Conservation (phyloP, 495 filamentous ascomycete species). For the Cairneyella variabilis region DNA sequence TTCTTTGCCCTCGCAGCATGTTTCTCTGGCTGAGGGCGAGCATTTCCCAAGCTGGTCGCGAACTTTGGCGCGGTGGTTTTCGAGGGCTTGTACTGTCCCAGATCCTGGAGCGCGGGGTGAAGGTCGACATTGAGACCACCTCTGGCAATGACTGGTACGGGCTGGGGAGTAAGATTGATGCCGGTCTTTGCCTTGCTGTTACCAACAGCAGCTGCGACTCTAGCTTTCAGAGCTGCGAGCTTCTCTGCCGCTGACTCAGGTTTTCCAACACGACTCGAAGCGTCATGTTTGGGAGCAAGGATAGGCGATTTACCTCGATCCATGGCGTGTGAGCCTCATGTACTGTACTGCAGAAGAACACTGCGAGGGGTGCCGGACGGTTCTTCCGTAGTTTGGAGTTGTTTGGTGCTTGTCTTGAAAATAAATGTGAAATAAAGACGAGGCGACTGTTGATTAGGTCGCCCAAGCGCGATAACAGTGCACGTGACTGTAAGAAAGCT, state of each 20-base stretch:
- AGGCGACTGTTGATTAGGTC: no score
- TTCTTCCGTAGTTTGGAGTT: no score
- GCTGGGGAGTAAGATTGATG: constrained; percentile 29
- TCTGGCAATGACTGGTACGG: constrained; percentile 29
- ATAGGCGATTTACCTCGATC: constrained; percentile 34
- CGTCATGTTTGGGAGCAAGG: constrained; percentile 50
- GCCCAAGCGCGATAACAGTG: no score
- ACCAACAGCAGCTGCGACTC: constrained; percentile 64
- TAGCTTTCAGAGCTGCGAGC: constrained; percentile 73
- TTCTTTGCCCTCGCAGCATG: constrained; percentile 50
- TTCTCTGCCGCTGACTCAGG: constrained; percentile 53
- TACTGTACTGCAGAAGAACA: no score
- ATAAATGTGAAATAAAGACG: no score
- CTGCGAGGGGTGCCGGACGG: no score
- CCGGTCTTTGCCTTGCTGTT: constrained; percentile 25
- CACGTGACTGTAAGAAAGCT: no score
- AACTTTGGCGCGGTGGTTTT: constrained; percentile 55
- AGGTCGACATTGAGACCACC: constrained; percentile 86
- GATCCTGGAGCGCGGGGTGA: constrained; percentile 82
- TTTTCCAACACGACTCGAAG: constrained; percentile 45
- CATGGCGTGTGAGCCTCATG: constrained; percentile 5
- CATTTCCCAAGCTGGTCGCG: constrained; percentile 55
- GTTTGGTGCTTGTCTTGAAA: no score
- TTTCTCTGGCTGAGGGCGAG: constrained; percentile 43
- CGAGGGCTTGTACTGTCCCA: constrained; percentile 56